A percentile compares a stretch with the other conserved stretches of the same genome.
phyloP scores from a whole-genome alignment of 805 yeast genomes.

The Zygosaccharomyces gambellarensis region DNA sequence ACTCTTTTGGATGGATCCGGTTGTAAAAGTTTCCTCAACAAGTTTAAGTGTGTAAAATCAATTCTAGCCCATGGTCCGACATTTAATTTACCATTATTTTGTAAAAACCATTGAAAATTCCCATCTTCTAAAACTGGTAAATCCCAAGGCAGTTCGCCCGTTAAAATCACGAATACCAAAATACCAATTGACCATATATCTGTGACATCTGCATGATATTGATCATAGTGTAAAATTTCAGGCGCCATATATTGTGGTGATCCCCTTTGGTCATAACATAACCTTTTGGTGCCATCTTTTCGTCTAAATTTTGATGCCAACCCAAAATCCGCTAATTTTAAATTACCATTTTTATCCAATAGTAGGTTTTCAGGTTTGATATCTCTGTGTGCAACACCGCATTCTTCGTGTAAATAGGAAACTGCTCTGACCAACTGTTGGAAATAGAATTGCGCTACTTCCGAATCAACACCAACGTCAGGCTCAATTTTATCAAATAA shows the following conservation, averaged over 20 bases:
- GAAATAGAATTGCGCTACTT: constrained; percentile 64
- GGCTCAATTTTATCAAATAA: constrained; percentile 76
- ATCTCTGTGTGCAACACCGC: constrained; percentile 71
- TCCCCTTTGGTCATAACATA: constrained; percentile 55
- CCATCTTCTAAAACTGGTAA: constrained; percentile 51
- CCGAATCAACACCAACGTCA: constrained; percentile 61
- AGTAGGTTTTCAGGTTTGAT: constrained; percentile 72
- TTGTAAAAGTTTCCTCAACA: constrained; percentile 50
- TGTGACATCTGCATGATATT: constrained; percentile 52
- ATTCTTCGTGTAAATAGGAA: constrained; percentile 52
- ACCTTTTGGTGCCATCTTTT: constrained; percentile 43
- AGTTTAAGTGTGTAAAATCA: constrained; percentile 44
- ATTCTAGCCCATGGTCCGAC: constrained; percentile 53
- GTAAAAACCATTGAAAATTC: constrained; percentile 41
- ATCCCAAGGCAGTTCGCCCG: constrained; percentile 73
- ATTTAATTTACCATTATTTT: constrained; percentile 43
- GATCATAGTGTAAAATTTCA: constrained; percentile 43
- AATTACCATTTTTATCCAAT: constrained; percentile 56
- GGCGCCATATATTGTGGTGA: constrained; percentile 81
- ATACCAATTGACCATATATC: constrained; percentile 73
- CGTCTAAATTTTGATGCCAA: constrained; percentile 57
- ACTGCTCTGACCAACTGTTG: constrained; percentile 60
- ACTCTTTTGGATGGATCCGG: constrained; percentile 45
- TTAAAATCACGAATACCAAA: constrained; percentile 53
- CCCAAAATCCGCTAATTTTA: constrained; percentile 76